A percentile compares a stretch with the other conserved stretches of the same genome.
These are phyloP conservation scores for Citrullus colocynthis DNA, from an alignment of 306 rosid species.

Conservation along the genomic window DNA sequence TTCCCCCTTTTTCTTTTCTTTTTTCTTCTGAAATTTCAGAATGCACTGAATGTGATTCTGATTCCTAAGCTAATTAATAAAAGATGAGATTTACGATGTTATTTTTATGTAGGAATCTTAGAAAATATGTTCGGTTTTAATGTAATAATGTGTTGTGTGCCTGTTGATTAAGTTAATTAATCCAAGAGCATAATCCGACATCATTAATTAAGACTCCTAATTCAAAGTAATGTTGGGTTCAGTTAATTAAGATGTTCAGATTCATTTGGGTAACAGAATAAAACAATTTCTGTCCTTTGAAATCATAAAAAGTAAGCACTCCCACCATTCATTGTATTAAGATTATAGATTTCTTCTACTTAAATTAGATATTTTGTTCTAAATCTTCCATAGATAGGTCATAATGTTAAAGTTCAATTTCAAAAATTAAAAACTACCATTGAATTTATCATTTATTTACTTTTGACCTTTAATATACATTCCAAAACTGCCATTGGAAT, in stretches of 20 bases:
- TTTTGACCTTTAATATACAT: too few relatives aligned
- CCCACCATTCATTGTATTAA: not conserved
- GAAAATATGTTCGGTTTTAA: constrained; percentile 13
- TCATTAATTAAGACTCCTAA: not conserved
- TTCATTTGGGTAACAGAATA: constrained; percentile 11
- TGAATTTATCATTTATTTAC: too few relatives aligned
- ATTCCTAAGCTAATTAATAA: not conserved
- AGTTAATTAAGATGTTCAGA: not conserved
- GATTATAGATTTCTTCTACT: not conserved
- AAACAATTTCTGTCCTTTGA: not conserved
- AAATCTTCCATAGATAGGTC: not conserved
- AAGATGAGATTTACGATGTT: not conserved
- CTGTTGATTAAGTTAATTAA: not conserved
- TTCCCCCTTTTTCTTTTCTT: not conserved
- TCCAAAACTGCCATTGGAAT: too few relatives aligned
- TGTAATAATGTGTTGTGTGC: not conserved
- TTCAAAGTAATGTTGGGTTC: not conserved
- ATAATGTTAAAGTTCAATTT: too few relatives aligned
- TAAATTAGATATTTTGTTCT: not conserved
- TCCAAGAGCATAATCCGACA: constrained; percentile 17
- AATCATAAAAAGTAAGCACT: not conserved
- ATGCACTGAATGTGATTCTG: constrained; percentile 13
- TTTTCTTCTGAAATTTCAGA: constrained; percentile 2
- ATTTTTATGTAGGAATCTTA: constrained; percentile 2
- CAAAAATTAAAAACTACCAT: too few relatives aligned